Base-by-base conservation (phyloP, 257 asterid species). In the Paraleonurus japonicus region DNA sequence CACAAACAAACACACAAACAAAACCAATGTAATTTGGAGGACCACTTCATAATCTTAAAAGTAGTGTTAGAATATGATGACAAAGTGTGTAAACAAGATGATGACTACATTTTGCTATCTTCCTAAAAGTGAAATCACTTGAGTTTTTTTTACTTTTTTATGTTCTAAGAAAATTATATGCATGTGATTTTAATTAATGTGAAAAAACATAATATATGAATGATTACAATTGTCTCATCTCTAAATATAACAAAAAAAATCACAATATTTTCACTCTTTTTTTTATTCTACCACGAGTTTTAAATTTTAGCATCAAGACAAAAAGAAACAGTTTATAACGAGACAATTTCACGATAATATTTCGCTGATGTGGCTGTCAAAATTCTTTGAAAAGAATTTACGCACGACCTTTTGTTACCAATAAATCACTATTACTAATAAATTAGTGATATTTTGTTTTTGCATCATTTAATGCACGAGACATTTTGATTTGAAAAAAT, bases 21-120 rank as follows among this genome's bases (percentile, higher is more conserved):
- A 75, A 58, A 32, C 70, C 71, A 69, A 47, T 54, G 48, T 51
- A 35, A 68, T 45, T 22, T 69, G 50, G 54, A 80, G 81, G 84
- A 76, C 84, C 84, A 80, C 84, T 67, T 22, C 30, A 27, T 76
- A 76, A 73, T 68, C 77, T 76, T 69, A 69, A 80, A 76, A 80
- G 81, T 61, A 35, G 84, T 33, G 78, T 61, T 67, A 45, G 62
- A 55, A 61, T 64, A 63, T 63, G 63, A 71, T 76, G 79, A 70
- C 65, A 70, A 79, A 70, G 64, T 76, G 79, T 64, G 73, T 32
- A 45, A 62, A 63, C 75, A 80, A 72, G 81, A 61, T 70, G 54
- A 62, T 80, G 50, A 76, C 51, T 61, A 45, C 80, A 71, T 75
- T n/a, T 35, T 17, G 41, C 4, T 55, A 41, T 53, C 3, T 53